Percentiles rank a stretch among this genome's conserved stretches.
phyloP scores from a whole-genome alignment of 2,329 filamentous ascomycete species.

The Alternaria angustiovoidea region DNA sequence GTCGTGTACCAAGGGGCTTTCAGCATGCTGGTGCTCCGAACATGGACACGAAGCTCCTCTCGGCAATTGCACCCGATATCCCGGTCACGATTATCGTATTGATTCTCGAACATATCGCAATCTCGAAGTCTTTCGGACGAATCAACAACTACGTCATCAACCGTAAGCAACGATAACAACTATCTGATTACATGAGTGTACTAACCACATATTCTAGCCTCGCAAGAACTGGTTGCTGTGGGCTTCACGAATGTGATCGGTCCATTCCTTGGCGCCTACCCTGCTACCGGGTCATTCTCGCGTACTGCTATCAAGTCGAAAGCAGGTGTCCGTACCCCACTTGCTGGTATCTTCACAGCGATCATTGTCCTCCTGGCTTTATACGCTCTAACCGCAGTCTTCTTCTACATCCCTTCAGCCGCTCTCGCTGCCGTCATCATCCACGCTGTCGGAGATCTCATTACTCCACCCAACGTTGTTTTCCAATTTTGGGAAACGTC shows the following conservation, averaged over 20 bases:
- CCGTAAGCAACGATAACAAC: constrained; percentile 46
- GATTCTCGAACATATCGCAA: constrained; percentile 95
- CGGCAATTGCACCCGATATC: constrained; percentile 73
- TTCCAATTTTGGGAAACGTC: constrained; percentile 97
- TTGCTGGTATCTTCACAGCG: constrained; percentile 89
- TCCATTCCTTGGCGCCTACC: constrained; percentile 89
- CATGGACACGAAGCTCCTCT: constrained; percentile 72
- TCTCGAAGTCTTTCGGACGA: constrained; percentile 94
- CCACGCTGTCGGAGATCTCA: constrained; percentile 90
- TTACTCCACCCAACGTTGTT: constrained; percentile 88
- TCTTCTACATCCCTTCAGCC: constrained; percentile 90
- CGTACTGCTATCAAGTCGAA: constrained; percentile 97
- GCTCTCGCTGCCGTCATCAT: constrained; percentile 89
- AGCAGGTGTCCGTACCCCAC: constrained; percentile 89
- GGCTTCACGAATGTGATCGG: constrained; percentile 88
- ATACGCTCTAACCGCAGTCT: constrained; percentile 85
- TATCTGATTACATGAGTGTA: background rate
- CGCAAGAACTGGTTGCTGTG: constrained; percentile 94
- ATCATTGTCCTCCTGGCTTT: constrained; percentile 86
- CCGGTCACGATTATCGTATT: constrained; percentile 92
- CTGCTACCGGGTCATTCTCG: constrained; percentile 93
- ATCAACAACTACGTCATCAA: constrained; percentile 97
- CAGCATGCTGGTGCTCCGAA: constrained; percentile 77
- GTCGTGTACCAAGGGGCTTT: constrained; percentile 60
- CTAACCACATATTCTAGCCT: constrained; percentile 56